These are phyloP conservation scores for Fagopyrum homotropicum DNA, from an alignment of 148 eudicot genomes.

Conservation along the genomic window DNA sequence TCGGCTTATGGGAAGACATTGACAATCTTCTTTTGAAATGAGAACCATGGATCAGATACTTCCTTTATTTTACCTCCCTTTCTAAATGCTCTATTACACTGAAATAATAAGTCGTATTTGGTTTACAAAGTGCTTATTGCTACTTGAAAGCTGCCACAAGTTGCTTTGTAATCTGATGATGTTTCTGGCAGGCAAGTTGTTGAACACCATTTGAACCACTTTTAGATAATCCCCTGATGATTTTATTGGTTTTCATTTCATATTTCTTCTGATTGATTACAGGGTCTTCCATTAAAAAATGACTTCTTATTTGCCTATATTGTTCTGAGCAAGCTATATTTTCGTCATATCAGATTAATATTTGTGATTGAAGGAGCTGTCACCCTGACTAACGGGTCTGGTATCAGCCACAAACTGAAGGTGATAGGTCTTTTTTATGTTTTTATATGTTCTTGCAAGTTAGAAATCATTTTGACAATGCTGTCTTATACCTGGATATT, in stretches of 20 bases:
- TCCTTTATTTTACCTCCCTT: background rate
- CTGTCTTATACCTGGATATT: background rate
- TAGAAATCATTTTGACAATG: background rate
- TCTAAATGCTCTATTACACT: background rate
- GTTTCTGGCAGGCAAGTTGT: background rate
- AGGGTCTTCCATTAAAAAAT: background rate
- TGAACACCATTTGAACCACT: background rate
- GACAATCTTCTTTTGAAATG: background rate
- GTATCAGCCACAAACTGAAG: conserved; percentile 39
- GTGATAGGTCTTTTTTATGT: conserved; percentile 26
- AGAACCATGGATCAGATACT: background rate
- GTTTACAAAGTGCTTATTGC: too few relatives aligned
- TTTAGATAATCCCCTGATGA: background rate
- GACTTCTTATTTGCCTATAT: background rate
- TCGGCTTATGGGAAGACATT: background rate
- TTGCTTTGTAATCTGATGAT: background rate
- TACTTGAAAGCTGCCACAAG: background rate
- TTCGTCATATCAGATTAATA: conserved; percentile 49
- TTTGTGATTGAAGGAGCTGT: conserved; percentile 76
- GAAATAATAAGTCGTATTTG: background rate
- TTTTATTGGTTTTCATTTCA: background rate
- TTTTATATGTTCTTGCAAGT: background rate
- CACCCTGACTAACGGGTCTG: conserved; percentile 44
- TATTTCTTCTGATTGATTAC: background rate
- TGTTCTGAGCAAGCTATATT: conserved; percentile 9